A percentile compares a stretch with the other conserved stretches of the same genome.
Evolutionary conservation across 139 green algal species (phyloP).

Genomic region (Zygnema circumcarinatum): DNA sequence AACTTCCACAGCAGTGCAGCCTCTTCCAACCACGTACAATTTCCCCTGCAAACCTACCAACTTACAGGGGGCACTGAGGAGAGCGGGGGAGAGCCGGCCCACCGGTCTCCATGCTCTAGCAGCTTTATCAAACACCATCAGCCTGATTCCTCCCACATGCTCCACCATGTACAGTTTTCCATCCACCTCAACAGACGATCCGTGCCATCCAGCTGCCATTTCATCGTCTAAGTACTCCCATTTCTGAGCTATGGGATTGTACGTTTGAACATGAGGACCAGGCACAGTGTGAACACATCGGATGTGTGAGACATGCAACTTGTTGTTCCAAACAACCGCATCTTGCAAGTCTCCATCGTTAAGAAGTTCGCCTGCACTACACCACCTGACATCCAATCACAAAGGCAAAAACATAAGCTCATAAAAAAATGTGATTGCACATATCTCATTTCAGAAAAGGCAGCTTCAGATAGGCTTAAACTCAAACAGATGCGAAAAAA

Average conservation of each 20-base stretch:
- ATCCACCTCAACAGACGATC: slow-evolving; percentile 15
- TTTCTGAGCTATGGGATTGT: background rate
- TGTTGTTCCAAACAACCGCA: background rate
- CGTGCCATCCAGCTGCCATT: slow-evolving; percentile 22
- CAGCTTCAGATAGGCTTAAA: too few species aligned
- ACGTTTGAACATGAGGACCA: background rate
- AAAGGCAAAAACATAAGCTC: background rate
- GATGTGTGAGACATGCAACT: slow-evolving; percentile 33
- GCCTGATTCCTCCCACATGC: slow-evolving; percentile 13
- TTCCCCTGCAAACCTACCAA: background rate
- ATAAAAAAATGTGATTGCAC: too few species aligned
- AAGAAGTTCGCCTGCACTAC: background rate
- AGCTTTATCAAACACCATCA: slow-evolving; percentile 13
- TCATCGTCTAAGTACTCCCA: background rate
- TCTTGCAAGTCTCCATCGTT: slow-evolving; percentile 37
- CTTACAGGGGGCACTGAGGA: slow-evolving; percentile 27
- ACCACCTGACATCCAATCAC: slow-evolving; percentile 2
- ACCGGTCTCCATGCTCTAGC: slow-evolving; percentile 22
- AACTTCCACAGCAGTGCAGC: slow-evolving; percentile 9
- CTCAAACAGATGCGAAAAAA: too few species aligned
- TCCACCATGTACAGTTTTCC: slow-evolving; percentile 44
- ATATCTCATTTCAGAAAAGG: too few species aligned
- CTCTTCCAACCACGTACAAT: slow-evolving; percentile 36
- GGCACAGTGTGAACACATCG: slow-evolving; percentile 23
- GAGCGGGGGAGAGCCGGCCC: slow-evolving; percentile 1